phyloP scores from a whole-genome alignment of 2,329 filamentous ascomycete species.

The Aspergillus melleus region DNA sequence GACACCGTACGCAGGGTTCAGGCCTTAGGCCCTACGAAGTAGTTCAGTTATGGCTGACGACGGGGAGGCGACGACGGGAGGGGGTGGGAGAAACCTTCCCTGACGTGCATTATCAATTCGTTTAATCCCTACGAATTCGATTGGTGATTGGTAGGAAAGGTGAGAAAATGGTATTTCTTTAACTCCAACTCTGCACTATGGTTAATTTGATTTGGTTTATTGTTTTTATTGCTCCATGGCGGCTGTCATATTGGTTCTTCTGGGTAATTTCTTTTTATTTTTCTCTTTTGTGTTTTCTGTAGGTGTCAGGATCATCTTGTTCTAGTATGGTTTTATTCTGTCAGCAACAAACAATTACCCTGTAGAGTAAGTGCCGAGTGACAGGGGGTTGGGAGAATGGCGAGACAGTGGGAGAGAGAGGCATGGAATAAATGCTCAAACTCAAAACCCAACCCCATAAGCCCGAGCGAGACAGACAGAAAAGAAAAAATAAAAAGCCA shows the following conservation, averaged over 20 bases:
- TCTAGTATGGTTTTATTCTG: neutral
- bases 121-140: neutral
- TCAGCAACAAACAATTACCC: conserved; percentile 4
- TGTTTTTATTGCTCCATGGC: neutral
- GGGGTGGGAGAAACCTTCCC: neutral
- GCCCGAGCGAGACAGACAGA: neutral
- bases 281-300: neutral
- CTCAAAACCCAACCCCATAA: neutral
- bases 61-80: neutral
- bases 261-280: neutral
- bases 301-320: neutral
- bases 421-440: neutral
- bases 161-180: neutral
- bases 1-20: conserved; percentile 5
- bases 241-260: neutral
- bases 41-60: neutral
- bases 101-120: conserved; percentile 2
- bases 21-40: neutral
- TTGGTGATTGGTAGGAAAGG: neutral
- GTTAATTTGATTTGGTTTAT: neutral
- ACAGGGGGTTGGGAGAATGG: neutral
- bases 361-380: conserved; percentile 3
- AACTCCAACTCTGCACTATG: neutral
- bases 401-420: neutral
- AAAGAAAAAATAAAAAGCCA: neutral